Evolutionary conservation across 2,329 filamentous ascomycete species (phyloP).

Genomic region (Botryotinia calthae): DNA sequence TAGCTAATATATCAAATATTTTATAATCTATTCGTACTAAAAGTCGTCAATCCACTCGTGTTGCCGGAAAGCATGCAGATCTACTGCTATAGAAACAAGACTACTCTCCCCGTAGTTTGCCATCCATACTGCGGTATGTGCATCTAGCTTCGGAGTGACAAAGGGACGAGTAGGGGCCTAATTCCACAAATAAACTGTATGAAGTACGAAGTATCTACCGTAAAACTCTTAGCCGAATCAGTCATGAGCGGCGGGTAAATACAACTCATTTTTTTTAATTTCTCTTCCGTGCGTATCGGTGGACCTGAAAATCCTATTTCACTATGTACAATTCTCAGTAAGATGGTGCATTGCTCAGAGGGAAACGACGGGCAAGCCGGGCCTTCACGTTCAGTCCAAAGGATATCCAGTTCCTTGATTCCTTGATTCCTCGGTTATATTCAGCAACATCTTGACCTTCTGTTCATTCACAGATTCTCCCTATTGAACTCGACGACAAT

Average conservation of each 20-base stretch:
- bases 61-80: background rate
- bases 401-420: background rate
- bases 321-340: too few species aligned
- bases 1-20: background rate
- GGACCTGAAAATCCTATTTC: too few species aligned
- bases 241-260: background rate
- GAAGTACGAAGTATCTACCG: background rate
- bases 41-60: background rate
- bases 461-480: background rate
- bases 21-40: background rate
- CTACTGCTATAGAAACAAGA: background rate
- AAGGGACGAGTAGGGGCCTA: background rate
- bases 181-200: background rate
- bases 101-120: background rate
- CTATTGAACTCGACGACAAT: too few species aligned
- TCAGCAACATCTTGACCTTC: background rate
- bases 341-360: background rate
- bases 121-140: background rate
- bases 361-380: too few species aligned
- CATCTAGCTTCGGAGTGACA: background rate
- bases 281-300: background rate
- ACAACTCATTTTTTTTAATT: background rate
- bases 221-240: background rate
- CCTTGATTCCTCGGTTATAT: background rate
- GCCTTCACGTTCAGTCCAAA: background rate